Evolutionary conservation across 2,329 filamentous ascomycete species (phyloP).

Genomic region (Beauveria scarabaeidicola): DNA sequence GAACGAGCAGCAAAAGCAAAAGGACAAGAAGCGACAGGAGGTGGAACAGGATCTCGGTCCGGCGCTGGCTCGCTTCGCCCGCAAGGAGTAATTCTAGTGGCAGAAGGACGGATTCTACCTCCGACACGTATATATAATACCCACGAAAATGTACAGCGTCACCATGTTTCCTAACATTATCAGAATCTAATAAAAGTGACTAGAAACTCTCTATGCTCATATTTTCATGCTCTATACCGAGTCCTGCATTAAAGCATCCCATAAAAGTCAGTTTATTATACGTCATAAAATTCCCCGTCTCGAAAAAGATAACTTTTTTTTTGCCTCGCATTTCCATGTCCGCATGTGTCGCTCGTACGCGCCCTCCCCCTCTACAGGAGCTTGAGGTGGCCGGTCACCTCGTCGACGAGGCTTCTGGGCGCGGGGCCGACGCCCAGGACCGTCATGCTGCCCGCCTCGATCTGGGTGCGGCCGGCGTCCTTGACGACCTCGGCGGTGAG

Average conservation of each 20-base stretch:
- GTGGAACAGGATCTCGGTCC: slow-evolving; percentile 71
- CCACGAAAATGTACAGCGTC: slow-evolving; percentile 10
- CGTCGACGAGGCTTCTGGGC: slow-evolving; percentile 78
- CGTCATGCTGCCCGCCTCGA: slow-evolving; percentile 84
- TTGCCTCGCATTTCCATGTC: background rate
- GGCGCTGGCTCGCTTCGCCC: slow-evolving; percentile 75
- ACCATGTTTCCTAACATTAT: background rate
- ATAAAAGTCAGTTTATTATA: background rate
- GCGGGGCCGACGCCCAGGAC: slow-evolving; percentile 78
- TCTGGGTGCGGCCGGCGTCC: slow-evolving; percentile 96
- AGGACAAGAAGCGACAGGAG: slow-evolving; percentile 53
- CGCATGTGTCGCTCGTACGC: background rate
- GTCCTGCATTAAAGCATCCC: background rate
- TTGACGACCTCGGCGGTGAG: slow-evolving; percentile 83
- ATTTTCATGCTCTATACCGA: background rate
- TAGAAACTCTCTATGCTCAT: background rate
- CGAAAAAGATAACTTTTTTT: background rate
- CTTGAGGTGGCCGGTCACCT: slow-evolving; percentile 78
- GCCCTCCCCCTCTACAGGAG: slow-evolving; percentile 52
- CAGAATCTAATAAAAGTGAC: background rate
- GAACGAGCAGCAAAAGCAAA: slow-evolving; percentile 61
- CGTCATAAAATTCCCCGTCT: background rate
- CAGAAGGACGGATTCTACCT: slow-evolving; percentile 3
- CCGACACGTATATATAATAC: slow-evolving; percentile 15
- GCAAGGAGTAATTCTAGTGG: slow-evolving; percentile 44